phyloP scores from a whole-genome alignment of 179 eudicot genomes.

The Kewa caespitosa region DNA sequence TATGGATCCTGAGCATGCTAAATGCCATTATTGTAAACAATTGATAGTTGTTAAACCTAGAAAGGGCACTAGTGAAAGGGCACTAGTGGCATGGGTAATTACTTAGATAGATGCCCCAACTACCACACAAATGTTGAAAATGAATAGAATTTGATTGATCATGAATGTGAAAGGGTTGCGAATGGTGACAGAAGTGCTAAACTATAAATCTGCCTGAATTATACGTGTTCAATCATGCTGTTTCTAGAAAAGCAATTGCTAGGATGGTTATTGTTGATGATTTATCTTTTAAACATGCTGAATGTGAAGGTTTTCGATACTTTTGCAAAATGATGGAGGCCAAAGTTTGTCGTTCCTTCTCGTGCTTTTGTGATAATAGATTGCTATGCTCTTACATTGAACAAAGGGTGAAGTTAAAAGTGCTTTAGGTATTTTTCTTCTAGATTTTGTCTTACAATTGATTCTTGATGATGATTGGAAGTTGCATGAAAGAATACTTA shows the following conservation, averaged over 20 bases:
- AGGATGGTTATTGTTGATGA: slow-evolving; percentile 11
- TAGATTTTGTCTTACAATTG: slow-evolving; percentile 18
- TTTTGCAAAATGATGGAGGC: too few relatives aligned
- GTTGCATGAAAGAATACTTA: slow-evolving; percentile 18
- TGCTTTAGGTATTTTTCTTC: neutral
- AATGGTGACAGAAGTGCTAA: neutral
- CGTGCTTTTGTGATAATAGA: neutral
- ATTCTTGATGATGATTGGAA: slow-evolving; percentile 27
- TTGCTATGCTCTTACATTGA: neutral
- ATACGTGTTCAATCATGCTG: slow-evolving; percentile 7
- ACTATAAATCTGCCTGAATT: neutral
- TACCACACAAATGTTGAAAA: neutral
- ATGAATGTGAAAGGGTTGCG: neutral
- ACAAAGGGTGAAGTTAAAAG: slow-evolving; percentile 10
- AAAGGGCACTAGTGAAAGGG: too few relatives aligned
- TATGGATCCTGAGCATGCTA: too few relatives aligned
- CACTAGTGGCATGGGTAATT: too few relatives aligned
- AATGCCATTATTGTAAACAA: too few relatives aligned
- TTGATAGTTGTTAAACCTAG: too few relatives aligned
- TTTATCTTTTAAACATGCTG: slow-evolving; percentile 8
- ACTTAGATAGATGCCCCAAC: too few relatives aligned
- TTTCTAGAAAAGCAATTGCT: slow-evolving; percentile 5
- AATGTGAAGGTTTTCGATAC: too few relatives aligned
- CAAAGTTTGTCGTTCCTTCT: neutral
- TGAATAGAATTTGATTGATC: neutral